A percentile compares a stretch with the other conserved stretches of the same genome.
phyloP scores from a whole-genome alignment of 2,329 filamentous ascomycete species.

The Herpotrichia juniperi region DNA sequence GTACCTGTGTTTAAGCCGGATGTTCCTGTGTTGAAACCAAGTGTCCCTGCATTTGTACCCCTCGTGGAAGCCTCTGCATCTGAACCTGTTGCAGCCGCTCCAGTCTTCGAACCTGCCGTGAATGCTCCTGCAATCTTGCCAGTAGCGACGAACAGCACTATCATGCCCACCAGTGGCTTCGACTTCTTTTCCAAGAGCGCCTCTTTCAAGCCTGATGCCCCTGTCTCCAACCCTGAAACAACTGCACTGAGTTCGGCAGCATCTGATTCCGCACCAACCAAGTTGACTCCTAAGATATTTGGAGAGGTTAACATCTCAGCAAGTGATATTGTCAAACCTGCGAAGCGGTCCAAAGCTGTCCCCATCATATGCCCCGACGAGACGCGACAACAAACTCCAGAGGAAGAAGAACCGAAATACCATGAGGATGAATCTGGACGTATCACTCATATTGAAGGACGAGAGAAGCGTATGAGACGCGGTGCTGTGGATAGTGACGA shows the following conservation, averaged over 20 bases:
- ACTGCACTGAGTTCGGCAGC: constrained; percentile 30
- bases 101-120: constrained; percentile 55
- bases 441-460: constrained; percentile 66
- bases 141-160: constrained; percentile 15
- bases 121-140: constrained; percentile 72
- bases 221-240: constrained; percentile 64
- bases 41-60: constrained; percentile 73
- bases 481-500: constrained; percentile 71
- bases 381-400: constrained; percentile 47
- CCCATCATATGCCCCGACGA: constrained; percentile 73
- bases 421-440: constrained; percentile 66
- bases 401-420: constrained; percentile 47
- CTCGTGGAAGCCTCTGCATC: constrained; percentile 60
- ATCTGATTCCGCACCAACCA: constrained; percentile 28
- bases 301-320: constrained; percentile 58
- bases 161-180: constrained; percentile 57
- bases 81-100: constrained; percentile 52
- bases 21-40: constrained; percentile 47
- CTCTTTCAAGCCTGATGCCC: constrained; percentile 77
- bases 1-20: constrained; percentile 30
- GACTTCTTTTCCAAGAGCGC: constrained; percentile 66
- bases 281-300: constrained; percentile 42
- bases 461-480: constrained; percentile 76
- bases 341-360: constrained; percentile 80
- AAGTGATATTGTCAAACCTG: constrained; percentile 67